A percentile compares a stretch with the other conserved stretches of the same genome.
phyloP scores from a whole-genome alignment of 2,329 filamentous ascomycete species.

The Colletotrichum caudatum region DNA sequence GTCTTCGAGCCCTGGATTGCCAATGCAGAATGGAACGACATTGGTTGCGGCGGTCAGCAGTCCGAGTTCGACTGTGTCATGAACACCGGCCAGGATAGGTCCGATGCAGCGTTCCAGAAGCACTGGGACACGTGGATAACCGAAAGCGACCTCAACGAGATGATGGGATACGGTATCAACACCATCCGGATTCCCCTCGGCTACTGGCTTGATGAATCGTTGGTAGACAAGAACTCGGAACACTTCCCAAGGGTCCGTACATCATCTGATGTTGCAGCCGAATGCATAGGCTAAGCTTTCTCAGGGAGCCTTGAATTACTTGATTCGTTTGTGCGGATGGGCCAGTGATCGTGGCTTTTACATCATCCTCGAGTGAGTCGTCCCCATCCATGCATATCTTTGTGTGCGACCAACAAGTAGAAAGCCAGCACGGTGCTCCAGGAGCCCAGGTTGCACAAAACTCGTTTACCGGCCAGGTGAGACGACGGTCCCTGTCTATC shows the following conservation, averaged over 20 bases:
- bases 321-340: slow-evolving; percentile 61
- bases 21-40: slow-evolving; percentile 56
- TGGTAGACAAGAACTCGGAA: slow-evolving; percentile 60
- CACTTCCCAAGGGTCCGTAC: slow-evolving; percentile 57
- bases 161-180: slow-evolving; percentile 63
- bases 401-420: background rate
- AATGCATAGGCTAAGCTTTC: background rate
- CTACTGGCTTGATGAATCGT: slow-evolving; percentile 65
- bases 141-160: slow-evolving; percentile 60
- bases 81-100: slow-evolving; percentile 58
- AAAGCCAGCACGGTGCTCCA: slow-evolving; percentile 60
- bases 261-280: fast-evolving
- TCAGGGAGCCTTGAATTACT: slow-evolving; percentile 58
- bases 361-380: slow-evolving; percentile 60
- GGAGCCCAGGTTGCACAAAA: slow-evolving; percentile 61
- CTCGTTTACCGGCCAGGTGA: slow-evolving; percentile 59
- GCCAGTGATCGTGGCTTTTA: slow-evolving; percentile 63
- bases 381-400: fast-evolving
- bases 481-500: background rate
- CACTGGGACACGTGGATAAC: slow-evolving; percentile 66
- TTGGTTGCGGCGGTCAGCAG: slow-evolving; percentile 59
- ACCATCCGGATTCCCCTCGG: slow-evolving; percentile 66
- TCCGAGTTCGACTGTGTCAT: slow-evolving; percentile 68
- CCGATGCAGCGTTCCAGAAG: slow-evolving; percentile 59
- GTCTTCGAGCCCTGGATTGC: slow-evolving; percentile 68